phyloP scores from a whole-genome alignment of 192 early-diverging fungal species.

The Umbelopsis ramanniana region DNA sequence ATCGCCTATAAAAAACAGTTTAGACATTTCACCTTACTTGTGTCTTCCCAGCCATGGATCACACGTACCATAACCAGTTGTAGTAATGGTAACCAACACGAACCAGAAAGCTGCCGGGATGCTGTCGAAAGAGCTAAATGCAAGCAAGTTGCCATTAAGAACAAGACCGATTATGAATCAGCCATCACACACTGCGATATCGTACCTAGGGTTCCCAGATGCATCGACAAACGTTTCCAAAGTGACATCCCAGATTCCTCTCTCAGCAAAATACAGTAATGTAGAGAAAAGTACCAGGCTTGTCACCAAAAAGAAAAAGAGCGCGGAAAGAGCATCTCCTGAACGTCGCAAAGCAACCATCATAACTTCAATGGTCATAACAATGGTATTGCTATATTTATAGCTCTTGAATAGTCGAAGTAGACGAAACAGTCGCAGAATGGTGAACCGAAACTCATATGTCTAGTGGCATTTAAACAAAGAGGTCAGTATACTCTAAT shows the following conservation, averaged over 20 bases:
- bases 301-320: constrained; percentile 76
- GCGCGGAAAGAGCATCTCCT: constrained; percentile 72
- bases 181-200: not conserved
- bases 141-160: not conserved
- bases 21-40: no score
- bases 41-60: not conserved
- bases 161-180: not conserved
- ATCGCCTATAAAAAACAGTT: constrained; percentile 52
- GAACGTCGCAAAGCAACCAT: constrained; percentile 77
- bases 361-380: constrained; percentile 86
- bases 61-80: constrained; percentile 70
- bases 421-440: constrained; percentile 75
- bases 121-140: constrained; percentile 65
- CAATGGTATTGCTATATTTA: constrained; percentile 80
- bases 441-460: constrained; percentile 84
- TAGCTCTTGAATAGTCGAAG: constrained; percentile 81
- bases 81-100: constrained; percentile 78
- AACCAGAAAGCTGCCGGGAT: constrained; percentile 83
- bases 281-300: constrained; percentile 76
- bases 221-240: constrained; percentile 67
- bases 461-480: constrained; percentile 39
- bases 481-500: not conserved
- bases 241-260: constrained; percentile 74
- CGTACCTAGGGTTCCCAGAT: constrained; percentile 67
- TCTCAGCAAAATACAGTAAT: constrained; percentile 81